Conservation (phyloP, 2,329 filamentous ascomycete species). For the Nothomitra cinnamomea region DNA sequence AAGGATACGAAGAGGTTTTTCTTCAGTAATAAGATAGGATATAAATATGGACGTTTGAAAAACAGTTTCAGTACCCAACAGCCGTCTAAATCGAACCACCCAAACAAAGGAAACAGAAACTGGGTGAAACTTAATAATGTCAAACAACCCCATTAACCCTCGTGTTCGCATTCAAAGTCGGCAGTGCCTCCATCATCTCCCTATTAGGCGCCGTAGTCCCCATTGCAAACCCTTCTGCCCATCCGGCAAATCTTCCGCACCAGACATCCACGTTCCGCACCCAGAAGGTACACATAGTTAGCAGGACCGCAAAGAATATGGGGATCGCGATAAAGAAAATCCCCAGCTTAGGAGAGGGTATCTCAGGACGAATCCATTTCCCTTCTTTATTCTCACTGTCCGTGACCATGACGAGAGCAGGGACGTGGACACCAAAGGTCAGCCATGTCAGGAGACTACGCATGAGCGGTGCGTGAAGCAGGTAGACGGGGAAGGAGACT, state of each 20-base stretch:
- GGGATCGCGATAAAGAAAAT: neutral
- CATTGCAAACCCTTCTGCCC: no score
- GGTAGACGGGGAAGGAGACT: constrained; percentile 47
- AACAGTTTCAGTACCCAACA: no score
- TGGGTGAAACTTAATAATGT: no score
- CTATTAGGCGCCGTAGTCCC: no score
- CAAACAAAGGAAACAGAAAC: no score
- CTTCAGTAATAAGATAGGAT: no score
- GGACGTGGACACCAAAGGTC: constrained; percentile 31
- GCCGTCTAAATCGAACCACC: no score
- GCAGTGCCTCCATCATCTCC: no score
- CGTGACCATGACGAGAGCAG: constrained; percentile 6
- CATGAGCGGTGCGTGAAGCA: constrained; percentile 44
- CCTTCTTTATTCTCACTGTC: neutral
- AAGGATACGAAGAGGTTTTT: no score
- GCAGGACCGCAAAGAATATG: neutral
- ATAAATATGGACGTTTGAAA: no score
- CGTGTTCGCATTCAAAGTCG: no score
- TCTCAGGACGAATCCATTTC: neutral
- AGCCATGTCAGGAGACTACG: constrained; percentile 43
- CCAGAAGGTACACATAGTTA: neutral
- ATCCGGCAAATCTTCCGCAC: neutral
- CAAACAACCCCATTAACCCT: no score
- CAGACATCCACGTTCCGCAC: neutral
- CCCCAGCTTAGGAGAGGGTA: neutral